A percentile compares a stretch with the other conserved stretches of the same genome.
Conservation (phyloP, 2,329 filamentous ascomycete genomes). For the Capronia coronata region DNA sequence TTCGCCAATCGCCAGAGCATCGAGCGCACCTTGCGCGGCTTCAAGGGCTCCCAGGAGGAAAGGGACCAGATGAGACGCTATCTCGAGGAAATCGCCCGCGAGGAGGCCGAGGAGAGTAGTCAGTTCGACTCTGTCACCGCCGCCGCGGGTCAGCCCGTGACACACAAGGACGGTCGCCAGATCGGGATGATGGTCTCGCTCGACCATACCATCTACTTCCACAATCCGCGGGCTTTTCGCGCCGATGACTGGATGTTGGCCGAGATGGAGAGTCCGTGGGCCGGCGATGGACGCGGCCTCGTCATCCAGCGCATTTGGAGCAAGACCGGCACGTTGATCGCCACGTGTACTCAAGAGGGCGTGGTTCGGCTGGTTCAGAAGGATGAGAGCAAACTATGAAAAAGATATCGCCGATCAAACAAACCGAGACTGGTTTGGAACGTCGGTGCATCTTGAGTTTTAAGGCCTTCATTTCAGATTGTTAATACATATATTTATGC, state of each 20-base stretch:
- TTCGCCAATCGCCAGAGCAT: constrained; percentile 52
- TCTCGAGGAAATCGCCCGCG: constrained; percentile 39
- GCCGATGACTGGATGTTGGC: constrained; percentile 48
- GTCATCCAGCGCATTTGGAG: constrained; percentile 47
- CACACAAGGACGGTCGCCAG: constrained; percentile 13
- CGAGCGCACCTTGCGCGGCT: constrained; percentile 35
- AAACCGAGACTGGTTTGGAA: too few relatives aligned
- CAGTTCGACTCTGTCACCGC: constrained; percentile 18
- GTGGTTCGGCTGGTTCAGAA: constrained; percentile 44
- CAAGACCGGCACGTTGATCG: constrained; percentile 43
- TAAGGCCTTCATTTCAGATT: too few relatives aligned
- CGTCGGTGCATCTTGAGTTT: too few relatives aligned
- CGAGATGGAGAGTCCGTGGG: constrained; percentile 48
- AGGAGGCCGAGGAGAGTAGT: constrained; percentile 38
- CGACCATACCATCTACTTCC: constrained; percentile 49
- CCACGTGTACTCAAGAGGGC: constrained; percentile 47
- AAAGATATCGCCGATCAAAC: too few relatives aligned
- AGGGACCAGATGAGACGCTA: constrained; percentile 37
- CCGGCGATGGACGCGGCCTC: constrained; percentile 45
- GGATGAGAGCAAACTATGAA: constrained; percentile 25
- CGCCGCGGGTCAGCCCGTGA: neutral
- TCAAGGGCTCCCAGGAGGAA: constrained; percentile 41
- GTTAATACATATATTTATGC: too few relatives aligned
- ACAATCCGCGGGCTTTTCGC: constrained; percentile 43
- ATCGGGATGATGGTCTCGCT: constrained; percentile 49